A percentile compares a stretch with the other conserved stretches of the same genome.
Evolutionary conservation across 2,329 filamentous ascomycete species (phyloP).

Genomic region (Penicillium verrucosum): DNA sequence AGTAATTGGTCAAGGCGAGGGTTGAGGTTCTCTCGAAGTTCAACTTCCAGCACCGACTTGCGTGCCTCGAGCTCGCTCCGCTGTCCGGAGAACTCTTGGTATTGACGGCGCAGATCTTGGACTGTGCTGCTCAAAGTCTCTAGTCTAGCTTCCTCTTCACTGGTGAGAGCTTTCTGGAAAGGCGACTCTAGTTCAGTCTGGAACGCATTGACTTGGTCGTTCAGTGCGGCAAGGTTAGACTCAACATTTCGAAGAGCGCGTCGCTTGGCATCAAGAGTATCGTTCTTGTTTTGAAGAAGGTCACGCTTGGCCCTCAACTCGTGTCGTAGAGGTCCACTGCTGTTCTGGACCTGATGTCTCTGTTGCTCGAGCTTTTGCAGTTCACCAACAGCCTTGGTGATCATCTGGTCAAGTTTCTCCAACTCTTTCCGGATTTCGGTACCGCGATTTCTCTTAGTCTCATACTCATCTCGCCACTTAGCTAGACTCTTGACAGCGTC

Average conservation of each 20-base stretch:
- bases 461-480: constrained; percentile 71
- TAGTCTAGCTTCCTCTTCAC: constrained; percentile 77
- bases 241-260: constrained; percentile 64
- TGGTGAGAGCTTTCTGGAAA: constrained; percentile 85
- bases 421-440: constrained; percentile 66
- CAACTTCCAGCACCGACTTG: constrained; percentile 80
- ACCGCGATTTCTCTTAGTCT: constrained; percentile 62
- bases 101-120: constrained; percentile 71
- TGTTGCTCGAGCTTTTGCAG: constrained; percentile 78
- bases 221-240: constrained; percentile 69
- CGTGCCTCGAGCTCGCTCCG: constrained; percentile 74
- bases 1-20: constrained; percentile 84
- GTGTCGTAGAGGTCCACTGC: constrained; percentile 73
- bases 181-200: constrained; percentile 78
- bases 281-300: constrained; percentile 69
- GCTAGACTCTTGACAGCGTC: constrained; percentile 74
- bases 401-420: constrained; percentile 79
- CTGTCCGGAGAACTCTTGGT: constrained; percentile 69
- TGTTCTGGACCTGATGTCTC: constrained; percentile 72
- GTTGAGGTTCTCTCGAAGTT: constrained; percentile 83
- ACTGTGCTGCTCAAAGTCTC: constrained; percentile 66
- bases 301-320: constrained; percentile 73
- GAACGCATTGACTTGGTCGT: constrained; percentile 71
- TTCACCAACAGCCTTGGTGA: constrained; percentile 81
- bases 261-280: constrained; percentile 70